These are phyloP conservation scores for Onygena corvina DNA, from an alignment of 2,329 filamentous ascomycete species.

Conservation along the genomic window DNA sequence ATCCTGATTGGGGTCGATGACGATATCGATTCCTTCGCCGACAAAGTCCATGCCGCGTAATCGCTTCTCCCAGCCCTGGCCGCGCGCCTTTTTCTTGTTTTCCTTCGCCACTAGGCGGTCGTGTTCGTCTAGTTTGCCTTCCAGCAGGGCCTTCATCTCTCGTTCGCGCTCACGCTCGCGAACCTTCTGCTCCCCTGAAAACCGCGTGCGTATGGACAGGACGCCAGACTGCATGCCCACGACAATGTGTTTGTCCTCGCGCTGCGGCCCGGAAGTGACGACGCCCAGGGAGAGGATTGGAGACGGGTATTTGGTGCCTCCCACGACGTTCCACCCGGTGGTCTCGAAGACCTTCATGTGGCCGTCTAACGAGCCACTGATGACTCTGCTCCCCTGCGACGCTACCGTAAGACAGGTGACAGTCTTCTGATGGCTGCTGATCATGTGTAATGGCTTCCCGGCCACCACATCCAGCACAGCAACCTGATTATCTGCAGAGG, in stretches of 20 bases:
- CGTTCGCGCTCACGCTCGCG: constrained; percentile 64
- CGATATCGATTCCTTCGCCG: constrained; percentile 74
- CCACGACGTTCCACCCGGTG: constrained; percentile 88
- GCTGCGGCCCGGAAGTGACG: constrained; percentile 52
- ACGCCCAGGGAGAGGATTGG: constrained; percentile 77
- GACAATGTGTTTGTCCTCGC: constrained; percentile 80
- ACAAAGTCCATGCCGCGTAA: constrained; percentile 63
- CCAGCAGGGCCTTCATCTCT: constrained; percentile 71
- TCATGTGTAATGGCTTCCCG: constrained; percentile 71
- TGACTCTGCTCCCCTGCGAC: constrained; percentile 64
- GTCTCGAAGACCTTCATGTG: constrained; percentile 97
- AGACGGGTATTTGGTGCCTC: constrained; percentile 81
- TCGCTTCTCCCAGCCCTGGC: constrained; percentile 50
- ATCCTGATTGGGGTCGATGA: constrained; percentile 58
- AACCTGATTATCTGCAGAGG: constrained; percentile 73
- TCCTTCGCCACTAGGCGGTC: constrained; percentile 61
- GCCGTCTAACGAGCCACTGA: constrained; percentile 83
- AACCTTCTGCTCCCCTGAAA: constrained; percentile 68
- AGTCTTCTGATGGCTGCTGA: constrained; percentile 95
- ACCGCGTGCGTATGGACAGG: constrained; percentile 79
- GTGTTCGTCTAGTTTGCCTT: constrained; percentile 64
- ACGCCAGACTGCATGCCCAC: constrained; percentile 92
- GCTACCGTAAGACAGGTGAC: constrained; percentile 78
- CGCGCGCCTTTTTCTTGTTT: constrained; percentile 48
- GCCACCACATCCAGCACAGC: constrained; percentile 87